Conservation (phyloP, 352 stramenopile species). For the Phytophthora capsici region DNA sequence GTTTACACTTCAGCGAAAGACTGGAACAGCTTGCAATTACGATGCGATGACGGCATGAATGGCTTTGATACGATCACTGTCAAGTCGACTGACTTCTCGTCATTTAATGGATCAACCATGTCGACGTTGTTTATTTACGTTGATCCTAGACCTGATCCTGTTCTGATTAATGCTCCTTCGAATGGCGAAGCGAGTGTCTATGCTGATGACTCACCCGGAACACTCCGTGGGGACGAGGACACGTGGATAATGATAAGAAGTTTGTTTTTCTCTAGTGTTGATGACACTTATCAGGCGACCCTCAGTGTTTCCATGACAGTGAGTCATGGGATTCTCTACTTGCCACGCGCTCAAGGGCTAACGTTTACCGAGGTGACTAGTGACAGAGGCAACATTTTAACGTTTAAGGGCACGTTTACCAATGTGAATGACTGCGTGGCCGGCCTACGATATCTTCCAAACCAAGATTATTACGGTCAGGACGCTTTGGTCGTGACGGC, state of each 20-base stretch:
- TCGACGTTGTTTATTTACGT: constrained; percentile 48
- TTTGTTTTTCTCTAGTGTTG: constrained; percentile 52
- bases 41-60: constrained; percentile 32
- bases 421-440: constrained; percentile 52
- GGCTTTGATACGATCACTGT: constrained; percentile 60
- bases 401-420: constrained; percentile 48
- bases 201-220: constrained; percentile 17
- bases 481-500: constrained; percentile 53
- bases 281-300: constrained; percentile 45
- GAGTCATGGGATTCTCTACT: constrained; percentile 29
- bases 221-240: constrained; percentile 61
- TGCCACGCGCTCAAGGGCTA: constrained; percentile 23
- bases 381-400: constrained; percentile 6
- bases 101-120: constrained; percentile 43
- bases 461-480: constrained; percentile 47
- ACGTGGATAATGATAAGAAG: constrained; percentile 32
- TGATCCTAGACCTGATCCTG: constrained; percentile 32
- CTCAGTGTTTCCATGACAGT: constrained; percentile 42
- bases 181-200: constrained; percentile 45
- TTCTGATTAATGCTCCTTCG: constrained; percentile 33
- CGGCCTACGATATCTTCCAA: constrained; percentile 49
- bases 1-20: constrained; percentile 61
- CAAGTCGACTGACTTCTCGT: constrained; percentile 39
- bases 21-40: constrained; percentile 71
- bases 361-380: constrained; percentile 32